phyloP scores from a whole-genome alignment of 257 asterid genomes.

The Nicotiana tabacum region DNA sequence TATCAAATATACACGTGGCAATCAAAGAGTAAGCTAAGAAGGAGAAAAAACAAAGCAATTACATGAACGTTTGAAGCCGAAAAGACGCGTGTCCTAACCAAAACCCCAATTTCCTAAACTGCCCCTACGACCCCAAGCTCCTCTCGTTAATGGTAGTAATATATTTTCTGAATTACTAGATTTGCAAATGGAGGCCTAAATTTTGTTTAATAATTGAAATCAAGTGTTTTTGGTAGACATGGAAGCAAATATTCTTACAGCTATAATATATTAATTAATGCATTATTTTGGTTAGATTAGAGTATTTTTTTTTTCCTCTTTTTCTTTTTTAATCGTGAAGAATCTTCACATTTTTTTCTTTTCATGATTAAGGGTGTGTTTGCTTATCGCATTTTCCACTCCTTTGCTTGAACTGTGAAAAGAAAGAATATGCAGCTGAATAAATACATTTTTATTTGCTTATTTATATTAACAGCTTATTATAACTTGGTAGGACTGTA shows the following conservation, averaged over 20 bases:
- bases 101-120: too few species aligned
- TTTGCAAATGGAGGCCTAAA: background rate
- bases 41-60: too few species aligned
- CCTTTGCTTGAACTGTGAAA: too few species aligned
- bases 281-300: background rate
- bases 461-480: background rate
- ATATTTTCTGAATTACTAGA: background rate
- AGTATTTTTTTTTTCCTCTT: background rate
- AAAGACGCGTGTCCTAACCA: too few species aligned
- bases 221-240: background rate
- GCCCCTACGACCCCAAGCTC: too few species aligned
- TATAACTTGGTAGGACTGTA: background rate
- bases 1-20: too few species aligned
- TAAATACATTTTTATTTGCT: background rate
- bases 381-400: too few species aligned
- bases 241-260: background rate
- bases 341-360: background rate
- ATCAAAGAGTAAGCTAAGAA: too few species aligned
- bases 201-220: too few species aligned
- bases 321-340: background rate
- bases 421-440: too few species aligned
- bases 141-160: too few species aligned
- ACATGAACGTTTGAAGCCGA: too few species aligned
- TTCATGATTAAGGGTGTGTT: background rate
- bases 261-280: background rate